Conservation (phyloP, 2,329 filamentous ascomycete genomes). For the Paecilomyces dactylethromorphus region DNA sequence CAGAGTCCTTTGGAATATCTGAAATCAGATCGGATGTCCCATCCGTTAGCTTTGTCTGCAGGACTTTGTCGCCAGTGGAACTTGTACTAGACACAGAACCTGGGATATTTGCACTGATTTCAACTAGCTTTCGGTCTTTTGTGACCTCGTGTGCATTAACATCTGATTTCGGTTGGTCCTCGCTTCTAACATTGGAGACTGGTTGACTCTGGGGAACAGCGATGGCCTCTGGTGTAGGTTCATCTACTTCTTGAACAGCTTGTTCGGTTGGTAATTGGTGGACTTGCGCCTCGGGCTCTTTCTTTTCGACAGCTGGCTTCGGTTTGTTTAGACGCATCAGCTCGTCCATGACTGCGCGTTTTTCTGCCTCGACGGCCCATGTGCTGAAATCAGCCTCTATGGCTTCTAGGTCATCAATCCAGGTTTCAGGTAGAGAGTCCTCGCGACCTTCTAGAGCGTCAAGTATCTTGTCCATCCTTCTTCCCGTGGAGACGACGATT, state of each 20-base stretch:
- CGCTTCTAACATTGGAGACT: background rate
- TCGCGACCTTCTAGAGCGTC: slow-evolving; percentile 76
- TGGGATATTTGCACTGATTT: background rate
- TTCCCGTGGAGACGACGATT: slow-evolving; percentile 64
- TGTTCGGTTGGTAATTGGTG: background rate
- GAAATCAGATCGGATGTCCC: background rate
- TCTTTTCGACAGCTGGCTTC: background rate
- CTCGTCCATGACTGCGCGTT: slow-evolving; percentile 63
- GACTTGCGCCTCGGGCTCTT: background rate
- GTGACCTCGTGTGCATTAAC: background rate
- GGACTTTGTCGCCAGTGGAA: background rate
- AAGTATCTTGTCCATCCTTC: slow-evolving; percentile 74
- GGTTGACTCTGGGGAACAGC: background rate
- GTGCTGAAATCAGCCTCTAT: slow-evolving; percentile 71
- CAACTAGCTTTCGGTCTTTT: background rate
- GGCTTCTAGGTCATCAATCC: slow-evolving; percentile 80
- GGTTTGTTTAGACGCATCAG: slow-evolving; percentile 21
- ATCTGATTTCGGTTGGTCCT: background rate
- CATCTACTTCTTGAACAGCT: background rate
- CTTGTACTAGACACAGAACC: background rate
- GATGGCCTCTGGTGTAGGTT: background rate
- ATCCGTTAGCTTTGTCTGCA: background rate
- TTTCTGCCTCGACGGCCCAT: slow-evolving; percentile 75
- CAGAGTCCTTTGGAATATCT: background rate
- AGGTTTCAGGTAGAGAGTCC: slow-evolving; percentile 77